Evolutionary conservation across 2,329 filamentous ascomycete genomes (phyloP), one percentile per base, ranked within the genome.

Genomic region (Aspergillus proliferans): DNA sequence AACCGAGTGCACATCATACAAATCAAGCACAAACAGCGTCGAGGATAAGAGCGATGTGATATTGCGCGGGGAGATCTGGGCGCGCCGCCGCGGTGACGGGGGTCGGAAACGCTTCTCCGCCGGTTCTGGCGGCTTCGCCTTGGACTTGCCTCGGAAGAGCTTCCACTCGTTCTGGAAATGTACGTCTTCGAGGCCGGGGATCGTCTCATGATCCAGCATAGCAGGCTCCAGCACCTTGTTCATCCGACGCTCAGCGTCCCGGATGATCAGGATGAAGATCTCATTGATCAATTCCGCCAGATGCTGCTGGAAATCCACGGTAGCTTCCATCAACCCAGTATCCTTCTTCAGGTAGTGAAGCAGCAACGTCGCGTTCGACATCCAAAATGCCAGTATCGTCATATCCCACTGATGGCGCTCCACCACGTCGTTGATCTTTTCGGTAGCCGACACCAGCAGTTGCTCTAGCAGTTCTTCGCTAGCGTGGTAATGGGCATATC

Each of bases 161-260:
- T 95, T 96, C 93, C 93, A 98, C 67, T 98, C 93, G 64, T 97
- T 91, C 66, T 97, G 92, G 63, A 98, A 98, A 5, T 89, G 85
- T 51, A 98, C 89, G 63, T 95, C 92, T 65, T 97, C 92, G 57
- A 98, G 93, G 0, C 93, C 93, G 1, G 93, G 92, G 54, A 98
- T 98, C 0, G 91, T 96, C 71, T 98, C 93, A 68, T 97, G 92
- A 61, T 98, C 93, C 45, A 98, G 79, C 87, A 98, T 95, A 18
- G 91, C 91, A 24, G 83, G 78, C 65, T 97, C 92, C 40, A 98
- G 75, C 33, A 95, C 88, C 71, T 96, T 97, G 74, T 98, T 93
- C 75, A 98, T 87, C 54, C 93, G 85, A 58, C 93, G 81, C 72
- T 98, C 93, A 2, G 93, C 93, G 66, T 98, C 93, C 58, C 93